Evolutionary conservation across 768 basidiomycete species (phyloP), one percentile per base, ranked within the genome.

Genomic region (Rhizopogon roseolus): DNA sequence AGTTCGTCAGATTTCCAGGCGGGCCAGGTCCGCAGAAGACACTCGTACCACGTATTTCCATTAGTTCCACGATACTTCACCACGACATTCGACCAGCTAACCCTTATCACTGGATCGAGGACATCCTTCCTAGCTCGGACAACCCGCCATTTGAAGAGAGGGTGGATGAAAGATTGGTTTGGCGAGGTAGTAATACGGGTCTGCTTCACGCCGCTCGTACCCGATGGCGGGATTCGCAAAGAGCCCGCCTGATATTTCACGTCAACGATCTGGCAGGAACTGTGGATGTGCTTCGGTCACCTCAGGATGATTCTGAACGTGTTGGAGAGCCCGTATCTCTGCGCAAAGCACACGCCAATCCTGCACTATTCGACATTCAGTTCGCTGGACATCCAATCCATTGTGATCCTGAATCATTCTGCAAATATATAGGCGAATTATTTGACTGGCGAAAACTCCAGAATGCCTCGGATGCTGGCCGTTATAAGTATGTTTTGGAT

Each of bases 111-210:
- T 84, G 79, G 79, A 46, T 75, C 0, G 75, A 73, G 5, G 76
- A 77, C 14, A 64, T 74, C 6, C 62, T 62, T 11, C 69, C 73
- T 6, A 69, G 71, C 2, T 64, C 64, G 2, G 72, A 83, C 58
- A 82, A 89, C 65, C 78, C 85, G 7, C 75, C 73, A 0, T 93
- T 85, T 81, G 79, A 82, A 14, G 73, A 78, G 32, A 90, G 85
- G 70, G 27, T 69, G 1, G 79, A 86, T 62, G 81, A 85, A 54
- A 71, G 80, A 4, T 57, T 90, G 16, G 72, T 82, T 39, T 91
- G 90, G 90, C 75, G 90, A 39, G 90, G 90, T 4, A 80, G 80
- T 40, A 87, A 81, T 44, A 90, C 89, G 0, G 90, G 89, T 10
- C 85, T 82, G 17, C 69, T 59, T 49, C 75, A 79, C 34, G 61